phyloP scores from a whole-genome alignment of 805 yeast species.

The Lachancea sp. region DNA sequence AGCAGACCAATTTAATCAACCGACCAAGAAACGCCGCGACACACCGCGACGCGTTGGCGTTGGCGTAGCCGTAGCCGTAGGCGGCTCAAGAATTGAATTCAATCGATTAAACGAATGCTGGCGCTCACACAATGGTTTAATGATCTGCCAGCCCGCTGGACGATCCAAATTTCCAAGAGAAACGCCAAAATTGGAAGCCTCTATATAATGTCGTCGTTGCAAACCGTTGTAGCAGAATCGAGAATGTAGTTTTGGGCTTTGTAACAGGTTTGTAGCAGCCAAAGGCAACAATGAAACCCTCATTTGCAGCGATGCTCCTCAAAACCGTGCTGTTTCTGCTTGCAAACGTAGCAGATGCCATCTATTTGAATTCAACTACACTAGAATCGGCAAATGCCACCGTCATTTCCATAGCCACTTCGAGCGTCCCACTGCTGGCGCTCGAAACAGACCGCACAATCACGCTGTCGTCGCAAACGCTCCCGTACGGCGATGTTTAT shows the following conservation, averaged over 20 bases:
- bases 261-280: no score
- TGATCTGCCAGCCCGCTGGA: not conserved
- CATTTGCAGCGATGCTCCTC: not conserved
- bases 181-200: no score
- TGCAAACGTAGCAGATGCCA: not conserved
- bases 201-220: not conserved
- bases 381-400: no score
- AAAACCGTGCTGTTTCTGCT: not conserved
- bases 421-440: not conserved
- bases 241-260: not conserved
- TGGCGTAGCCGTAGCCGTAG: no score
- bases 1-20: no score
- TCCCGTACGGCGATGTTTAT: constrained; percentile 10
- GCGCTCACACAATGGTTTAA: not conserved
- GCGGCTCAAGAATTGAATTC: no score
- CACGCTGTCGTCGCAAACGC: constrained; percentile 3
- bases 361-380: not conserved
- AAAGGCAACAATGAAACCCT: no score
- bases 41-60: no score
- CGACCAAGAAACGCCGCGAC: no score
- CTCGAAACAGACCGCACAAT: constrained; percentile 2
- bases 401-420: not conserved
- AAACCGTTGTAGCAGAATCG: not conserved
- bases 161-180: not conserved
- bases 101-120: not conserved